These are phyloP conservation scores for Tolypocladium amazonense DNA, from an alignment of 2,329 filamentous ascomycete species.

Conservation along the genomic window DNA sequence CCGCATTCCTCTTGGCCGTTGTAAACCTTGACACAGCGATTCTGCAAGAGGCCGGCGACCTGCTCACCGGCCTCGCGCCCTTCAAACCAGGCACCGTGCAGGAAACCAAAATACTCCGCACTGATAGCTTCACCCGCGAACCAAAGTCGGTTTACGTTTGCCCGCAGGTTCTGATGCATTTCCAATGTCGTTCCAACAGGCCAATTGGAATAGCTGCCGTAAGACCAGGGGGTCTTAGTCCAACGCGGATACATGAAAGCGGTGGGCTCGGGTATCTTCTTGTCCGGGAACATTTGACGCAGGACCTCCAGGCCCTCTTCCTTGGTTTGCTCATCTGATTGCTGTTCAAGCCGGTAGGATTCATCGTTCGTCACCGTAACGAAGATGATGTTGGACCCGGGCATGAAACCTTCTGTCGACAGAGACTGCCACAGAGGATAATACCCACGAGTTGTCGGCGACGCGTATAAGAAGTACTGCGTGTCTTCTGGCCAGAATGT, in stretches of 20 bases:
- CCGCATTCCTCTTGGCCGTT: conserved; percentile 6
- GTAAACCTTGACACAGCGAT: conserved; percentile 7
- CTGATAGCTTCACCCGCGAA: conserved; percentile 57
- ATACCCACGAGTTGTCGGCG: conserved; percentile 28
- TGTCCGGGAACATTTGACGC: conserved; percentile 48
- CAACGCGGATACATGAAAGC: conserved; percentile 47
- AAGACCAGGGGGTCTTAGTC: conserved; percentile 27
- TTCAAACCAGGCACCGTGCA: conserved; percentile 53
- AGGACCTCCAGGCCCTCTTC: conserved; percentile 46
- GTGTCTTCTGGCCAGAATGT: conserved; percentile 48
- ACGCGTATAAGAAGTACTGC: conserved; percentile 35
- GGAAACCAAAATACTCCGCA: conserved; percentile 52
- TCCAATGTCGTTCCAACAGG: conserved; percentile 51
- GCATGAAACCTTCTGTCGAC: conserved; percentile 43
- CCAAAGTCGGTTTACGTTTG: conserved; percentile 50
- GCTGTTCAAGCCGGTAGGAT: conserved; percentile 46
- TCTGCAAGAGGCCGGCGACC: conserved; percentile 21
- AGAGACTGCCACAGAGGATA: conserved; percentile 55
- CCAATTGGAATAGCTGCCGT: conserved; percentile 60
- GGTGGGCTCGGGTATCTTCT: conserved; percentile 45
- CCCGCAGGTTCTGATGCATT: conserved; percentile 56
- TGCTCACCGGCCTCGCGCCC: conserved; percentile 36
- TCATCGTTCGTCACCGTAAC: conserved; percentile 49
- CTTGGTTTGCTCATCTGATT: conserved; percentile 46
- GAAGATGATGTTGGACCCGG: conserved; percentile 54